Base-by-base conservation (phyloP, 2,329 filamentous ascomycete species). In the Ceratocystis variospora region DNA sequence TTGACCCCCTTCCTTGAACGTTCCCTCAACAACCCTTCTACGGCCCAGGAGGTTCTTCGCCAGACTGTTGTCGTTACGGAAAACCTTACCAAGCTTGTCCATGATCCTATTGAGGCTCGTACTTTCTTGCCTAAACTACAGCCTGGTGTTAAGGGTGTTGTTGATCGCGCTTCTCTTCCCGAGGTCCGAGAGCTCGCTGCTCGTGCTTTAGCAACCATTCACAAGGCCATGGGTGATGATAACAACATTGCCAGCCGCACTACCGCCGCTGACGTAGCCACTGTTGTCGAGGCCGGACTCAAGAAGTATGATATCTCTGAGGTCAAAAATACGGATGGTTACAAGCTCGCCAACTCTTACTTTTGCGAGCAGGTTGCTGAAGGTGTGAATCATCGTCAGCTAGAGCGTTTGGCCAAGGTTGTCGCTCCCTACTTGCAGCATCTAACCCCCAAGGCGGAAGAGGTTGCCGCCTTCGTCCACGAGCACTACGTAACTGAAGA, bases 1-100 rank as follows among this genome's bases (percentile, higher is more conserved):
- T 83, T 99, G 66, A 99, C 94, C 1, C 94, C 94, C 59, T 87
- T 97, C 71, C 85, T 99, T 33, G 94, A 97, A 78, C 88, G 94
- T 71, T 90, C 92, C 19, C 83, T 99, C 69, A 96, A 96, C 80
- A 93, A 87, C 68, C 94, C 93, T 7, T 84, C 84, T 17, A 99
- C 94, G 3, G 83, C 89, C 2, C 94, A 99, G 75, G 94, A 99
- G 78, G 92, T 97, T 25, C 81, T 96, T 66, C 88, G 94, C 69
- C 93, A 96, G 78, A 96, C 94, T 2, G 91, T 96, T 37, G 91
- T 99, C 65, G 95, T 99, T 63, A 89, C 94, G 22, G 94, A 99
- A 79, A 99, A 99, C 78, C 80, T 99, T 79, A 99, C 94, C 68
- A 97, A 96, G 80, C 85, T 99, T 41, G 94, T 99, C 33, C 94